A percentile compares a stretch with the other conserved stretches of the same genome.
phyloP scores from a whole-genome alignment of 176 grass and related monocot species.

The Zea mays region DNA sequence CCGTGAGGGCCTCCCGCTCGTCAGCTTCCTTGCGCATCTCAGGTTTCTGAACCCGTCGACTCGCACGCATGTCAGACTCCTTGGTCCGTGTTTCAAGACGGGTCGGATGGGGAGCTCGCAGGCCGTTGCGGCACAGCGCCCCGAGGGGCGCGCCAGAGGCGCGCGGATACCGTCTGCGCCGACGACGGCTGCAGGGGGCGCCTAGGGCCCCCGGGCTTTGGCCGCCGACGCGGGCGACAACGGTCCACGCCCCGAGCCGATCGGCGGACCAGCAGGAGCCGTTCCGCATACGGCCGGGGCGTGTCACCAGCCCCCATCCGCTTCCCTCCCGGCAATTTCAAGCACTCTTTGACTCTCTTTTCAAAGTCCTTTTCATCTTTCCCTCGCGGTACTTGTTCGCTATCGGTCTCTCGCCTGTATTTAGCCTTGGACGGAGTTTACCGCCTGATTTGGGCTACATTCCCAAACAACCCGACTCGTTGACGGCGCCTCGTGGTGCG shows the following conservation, averaged over 20 bases:
- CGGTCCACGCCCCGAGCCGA: neutral
- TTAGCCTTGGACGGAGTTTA: too few relatives aligned
- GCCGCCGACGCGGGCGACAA: neutral
- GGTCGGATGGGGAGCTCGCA: conserved; percentile 53
- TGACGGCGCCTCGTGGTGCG: too few relatives aligned
- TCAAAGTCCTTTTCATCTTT: conserved; percentile 73
- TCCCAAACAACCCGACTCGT: too few relatives aligned
- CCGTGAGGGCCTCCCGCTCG: neutral
- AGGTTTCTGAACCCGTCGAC: neutral
- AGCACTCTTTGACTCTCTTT: conserved; percentile 75
- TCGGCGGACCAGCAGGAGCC: neutral
- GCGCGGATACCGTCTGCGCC: neutral
- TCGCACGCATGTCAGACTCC: conserved; percentile 64
- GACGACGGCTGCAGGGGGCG: neutral
- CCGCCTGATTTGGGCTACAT: too few relatives aligned
- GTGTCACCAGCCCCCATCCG: conserved; percentile 34
- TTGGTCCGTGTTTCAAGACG: conserved; percentile 86
- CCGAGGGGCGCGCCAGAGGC: neutral
- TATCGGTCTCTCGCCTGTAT: conserved; percentile 69
- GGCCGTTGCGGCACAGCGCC: neutral
- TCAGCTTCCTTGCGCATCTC: conserved; percentile 5
- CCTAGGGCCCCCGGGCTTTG: neutral
- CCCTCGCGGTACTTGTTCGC: conserved; percentile 69
- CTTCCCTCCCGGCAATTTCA: conserved; percentile 69
- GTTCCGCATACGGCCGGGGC: neutral